Percentiles rank a stretch among this genome's conserved stretches.
Conservation (phyloP, 306 rosid species). For the Sicyos edulis region DNA sequence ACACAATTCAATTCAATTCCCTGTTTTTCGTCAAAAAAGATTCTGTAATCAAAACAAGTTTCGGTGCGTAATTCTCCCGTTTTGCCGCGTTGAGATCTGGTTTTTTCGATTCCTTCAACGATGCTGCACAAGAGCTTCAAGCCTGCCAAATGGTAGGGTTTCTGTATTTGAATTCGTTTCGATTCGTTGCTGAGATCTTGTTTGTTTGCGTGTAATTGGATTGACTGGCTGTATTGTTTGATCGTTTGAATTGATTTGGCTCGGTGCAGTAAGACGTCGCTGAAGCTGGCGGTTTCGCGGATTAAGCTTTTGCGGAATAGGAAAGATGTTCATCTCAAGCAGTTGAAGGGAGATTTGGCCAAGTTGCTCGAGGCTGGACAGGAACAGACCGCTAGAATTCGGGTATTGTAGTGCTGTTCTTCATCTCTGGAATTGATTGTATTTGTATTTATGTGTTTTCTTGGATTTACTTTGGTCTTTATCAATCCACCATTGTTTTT, state of each 20-base stretch:
- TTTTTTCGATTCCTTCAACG: slow-evolving; percentile 7
- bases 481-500: neutral
- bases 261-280: slow-evolving; percentile 70
- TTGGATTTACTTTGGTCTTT: neutral
- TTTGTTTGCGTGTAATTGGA: slow-evolving; percentile 14
- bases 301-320: slow-evolving; percentile 79
- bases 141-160: slow-evolving; percentile 43
- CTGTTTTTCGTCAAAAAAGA: neutral
- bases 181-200: neutral
- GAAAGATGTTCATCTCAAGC: slow-evolving; percentile 65
- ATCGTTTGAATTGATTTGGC: slow-evolving; percentile 13
- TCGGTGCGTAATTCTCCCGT: neutral
- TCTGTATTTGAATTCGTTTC: neutral
- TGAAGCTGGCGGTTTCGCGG: slow-evolving; percentile 77
- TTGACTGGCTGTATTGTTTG: too few species aligned
- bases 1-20: neutral
- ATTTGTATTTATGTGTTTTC: neutral
- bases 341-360: slow-evolving; percentile 70
- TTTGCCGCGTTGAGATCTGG: slow-evolving; percentile 22
- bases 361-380: slow-evolving; percentile 76
- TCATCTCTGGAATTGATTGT: neutral
- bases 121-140: slow-evolving; percentile 50
- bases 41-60: neutral
- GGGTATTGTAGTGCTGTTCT: slow-evolving; percentile 16
- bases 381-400: slow-evolving; percentile 62